A percentile compares a stretch with the other conserved stretches of the same genome.
Conservation (phyloP, 352 stramenopile species). For the Lagenidium giganteum region DNA sequence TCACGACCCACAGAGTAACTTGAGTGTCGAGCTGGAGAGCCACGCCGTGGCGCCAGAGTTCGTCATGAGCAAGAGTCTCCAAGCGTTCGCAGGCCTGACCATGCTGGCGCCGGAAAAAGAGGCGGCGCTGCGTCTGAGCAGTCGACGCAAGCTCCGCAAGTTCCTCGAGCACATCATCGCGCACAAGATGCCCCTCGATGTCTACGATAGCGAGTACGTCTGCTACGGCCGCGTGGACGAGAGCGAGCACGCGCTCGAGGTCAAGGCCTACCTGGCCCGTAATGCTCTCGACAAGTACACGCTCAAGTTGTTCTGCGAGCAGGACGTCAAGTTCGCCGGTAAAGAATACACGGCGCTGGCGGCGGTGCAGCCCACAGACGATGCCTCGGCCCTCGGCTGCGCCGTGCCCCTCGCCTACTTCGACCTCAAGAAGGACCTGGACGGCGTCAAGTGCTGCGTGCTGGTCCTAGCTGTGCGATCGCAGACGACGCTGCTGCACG, state of each 20-base stretch:
- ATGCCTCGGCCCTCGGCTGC: too few species aligned
- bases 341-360: slow-evolving; percentile 51
- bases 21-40: slow-evolving; percentile 3
- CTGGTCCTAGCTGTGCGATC: slow-evolving; percentile 38
- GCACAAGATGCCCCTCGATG: slow-evolving; percentile 13
- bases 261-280: slow-evolving; percentile 18
- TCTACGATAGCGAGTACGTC: slow-evolving; percentile 29
- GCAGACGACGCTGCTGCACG: slow-evolving; percentile 30
- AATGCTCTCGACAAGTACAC: background rate
- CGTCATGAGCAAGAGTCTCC: slow-evolving; percentile 26
- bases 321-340: slow-evolving; percentile 38
- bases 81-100: slow-evolving; percentile 17
- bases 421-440: slow-evolving; percentile 21
- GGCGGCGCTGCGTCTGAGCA: slow-evolving; percentile 1
- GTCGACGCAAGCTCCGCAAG: slow-evolving; percentile 11
- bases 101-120: slow-evolving; percentile 5
- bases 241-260: slow-evolving; percentile 34
- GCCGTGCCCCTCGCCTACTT: slow-evolving; percentile 28
- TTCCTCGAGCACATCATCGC: slow-evolving; percentile 7
- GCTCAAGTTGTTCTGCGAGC: slow-evolving; percentile 58
- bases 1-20: background rate
- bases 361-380: slow-evolving; percentile 26
- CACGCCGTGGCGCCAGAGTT: background rate
- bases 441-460: slow-evolving; percentile 35
- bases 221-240: slow-evolving; percentile 27